Evolutionary conservation across 352 stramenopile genomes (phyloP).

Genomic region (Pythium folliculosum): DNA sequence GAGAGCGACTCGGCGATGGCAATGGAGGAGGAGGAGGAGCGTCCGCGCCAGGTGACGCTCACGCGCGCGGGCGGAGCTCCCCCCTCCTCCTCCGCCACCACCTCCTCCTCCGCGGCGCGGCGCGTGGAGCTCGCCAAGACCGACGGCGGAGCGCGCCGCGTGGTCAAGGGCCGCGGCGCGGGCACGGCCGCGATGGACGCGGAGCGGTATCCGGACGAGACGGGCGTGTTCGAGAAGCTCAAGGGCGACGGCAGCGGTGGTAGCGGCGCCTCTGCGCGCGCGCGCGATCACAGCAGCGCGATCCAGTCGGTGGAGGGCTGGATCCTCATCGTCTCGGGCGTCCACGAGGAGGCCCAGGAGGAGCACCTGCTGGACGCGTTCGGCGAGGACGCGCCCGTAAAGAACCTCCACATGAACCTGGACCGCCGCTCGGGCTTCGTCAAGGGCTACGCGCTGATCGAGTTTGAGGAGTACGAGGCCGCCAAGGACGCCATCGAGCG

Average conservation of each 20-base stretch:
- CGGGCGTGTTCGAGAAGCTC: constrained; percentile 84
- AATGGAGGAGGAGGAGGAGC: constrained; percentile 73
- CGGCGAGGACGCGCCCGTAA: constrained; percentile 93
- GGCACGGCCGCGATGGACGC: constrained; percentile 72
- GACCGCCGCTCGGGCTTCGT: constrained; percentile 95
- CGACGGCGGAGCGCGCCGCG: constrained; percentile 12
- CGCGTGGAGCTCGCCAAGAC: constrained; percentile 28
- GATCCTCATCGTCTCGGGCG: constrained; percentile 94
- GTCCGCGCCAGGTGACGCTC: constrained; percentile 31
- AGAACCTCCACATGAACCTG: constrained; percentile 96
- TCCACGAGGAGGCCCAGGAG: constrained; percentile 96
- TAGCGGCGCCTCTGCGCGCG: neutral
- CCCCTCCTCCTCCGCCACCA: neutral
- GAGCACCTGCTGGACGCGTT: constrained; percentile 96
- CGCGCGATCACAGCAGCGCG: constrained; percentile 48
- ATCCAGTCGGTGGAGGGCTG: constrained; percentile 94
- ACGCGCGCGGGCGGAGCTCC: neutral
- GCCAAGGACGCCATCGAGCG: constrained; percentile 90
- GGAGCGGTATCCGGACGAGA: constrained; percentile 68
- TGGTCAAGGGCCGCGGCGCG: constrained; percentile 73
- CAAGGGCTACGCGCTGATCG: constrained; percentile 95
- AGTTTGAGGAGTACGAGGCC: constrained; percentile 92
- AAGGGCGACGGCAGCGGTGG: constrained; percentile 17
- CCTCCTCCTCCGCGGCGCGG: constrained; percentile 1
- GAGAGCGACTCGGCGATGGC: constrained; percentile 88